These are phyloP conservation scores for Arthrobotrys sphaeroides DNA, from an alignment of 2,329 filamentous ascomycete species.

Conservation along the genomic window DNA sequence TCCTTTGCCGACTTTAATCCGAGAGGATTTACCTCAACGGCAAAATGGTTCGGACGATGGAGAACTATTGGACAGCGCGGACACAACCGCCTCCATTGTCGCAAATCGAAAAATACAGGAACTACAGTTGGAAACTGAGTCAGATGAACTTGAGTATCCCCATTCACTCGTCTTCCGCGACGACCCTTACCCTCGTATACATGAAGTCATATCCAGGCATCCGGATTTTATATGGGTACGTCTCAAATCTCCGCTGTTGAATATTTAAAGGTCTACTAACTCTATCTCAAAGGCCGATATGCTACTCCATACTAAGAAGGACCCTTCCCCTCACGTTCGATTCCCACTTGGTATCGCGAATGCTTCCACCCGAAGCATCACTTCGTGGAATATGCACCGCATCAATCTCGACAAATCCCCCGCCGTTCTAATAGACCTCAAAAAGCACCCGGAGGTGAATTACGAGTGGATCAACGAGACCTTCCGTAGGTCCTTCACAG, in stretches of 20 bases:
- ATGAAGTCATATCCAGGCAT: too few species aligned
- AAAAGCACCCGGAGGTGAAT: not conserved
- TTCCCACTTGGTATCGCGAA: not conserved
- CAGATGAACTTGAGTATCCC: too few species aligned
- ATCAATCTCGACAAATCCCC: slow-evolving; percentile 55
- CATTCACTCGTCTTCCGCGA: too few species aligned
- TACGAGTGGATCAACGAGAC: slow-evolving; percentile 40
- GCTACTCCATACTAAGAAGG: not conserved
- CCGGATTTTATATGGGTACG: too few species aligned
- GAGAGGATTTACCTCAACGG: not conserved
- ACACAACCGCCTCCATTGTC: not conserved
- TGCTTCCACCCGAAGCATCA: not conserved
- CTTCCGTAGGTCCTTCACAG: slow-evolving; percentile 49
- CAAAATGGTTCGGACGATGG: not conserved
- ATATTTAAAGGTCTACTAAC: too few species aligned
- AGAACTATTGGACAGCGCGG: too few species aligned
- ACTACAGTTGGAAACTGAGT: too few species aligned
- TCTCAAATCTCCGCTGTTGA: too few species aligned
- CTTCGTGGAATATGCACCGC: slow-evolving; percentile 22
- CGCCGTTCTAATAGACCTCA: slow-evolving; percentile 27
- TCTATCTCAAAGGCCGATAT: not conserved
- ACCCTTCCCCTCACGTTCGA: not conserved
- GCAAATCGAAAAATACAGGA: too few species aligned
- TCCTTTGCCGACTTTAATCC: not conserved
- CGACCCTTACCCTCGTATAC: too few species aligned